Conservation (phyloP, 148 eudicot species). For the Fagopyrum tataricum region DNA sequence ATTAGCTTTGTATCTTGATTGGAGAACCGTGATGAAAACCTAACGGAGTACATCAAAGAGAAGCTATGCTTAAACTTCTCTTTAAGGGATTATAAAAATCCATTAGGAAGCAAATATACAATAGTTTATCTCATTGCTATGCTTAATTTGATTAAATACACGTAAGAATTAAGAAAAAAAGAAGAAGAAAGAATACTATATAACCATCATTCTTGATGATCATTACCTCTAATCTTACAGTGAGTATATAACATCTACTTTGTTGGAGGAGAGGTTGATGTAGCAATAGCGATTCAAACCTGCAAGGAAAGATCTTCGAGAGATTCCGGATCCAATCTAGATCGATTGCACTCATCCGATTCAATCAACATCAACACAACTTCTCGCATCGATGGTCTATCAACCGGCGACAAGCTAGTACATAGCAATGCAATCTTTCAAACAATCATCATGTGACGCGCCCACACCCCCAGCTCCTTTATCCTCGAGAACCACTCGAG, state of each 20-base stretch:
- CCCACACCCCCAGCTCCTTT: conserved; percentile 15
- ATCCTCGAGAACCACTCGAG: conserved; percentile 48
- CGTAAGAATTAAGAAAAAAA: not conserved
- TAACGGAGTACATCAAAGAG: too few relatives aligned
- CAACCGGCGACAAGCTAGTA: conserved; percentile 73
- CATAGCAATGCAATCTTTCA: conserved; percentile 82
- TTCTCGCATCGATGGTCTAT: conserved; percentile 87
- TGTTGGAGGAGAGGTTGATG: not conserved
- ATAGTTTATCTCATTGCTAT: not conserved
- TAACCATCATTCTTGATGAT: not conserved
- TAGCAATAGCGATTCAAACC: conserved; percentile 12
- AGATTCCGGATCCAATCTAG: conserved; percentile 20
- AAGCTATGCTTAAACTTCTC: too few relatives aligned
- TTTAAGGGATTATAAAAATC: not conserved
- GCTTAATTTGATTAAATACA: not conserved
- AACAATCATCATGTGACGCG: conserved; percentile 72
- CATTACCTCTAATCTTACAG: not conserved
- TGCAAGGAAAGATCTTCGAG: conserved; percentile 34
- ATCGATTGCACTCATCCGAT: conserved; percentile 47
- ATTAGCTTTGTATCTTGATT: too few relatives aligned
- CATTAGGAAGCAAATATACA: conserved; percentile 5
- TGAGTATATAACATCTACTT: not conserved
- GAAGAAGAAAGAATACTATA: not conserved
- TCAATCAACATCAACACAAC: conserved; percentile 82
- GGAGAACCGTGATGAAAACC: too few relatives aligned